Percentiles rank a stretch among this genome's conserved stretches.
These are phyloP conservation scores for Orbilia javanica DNA, from an alignment of 2,329 filamentous ascomycete species.

Conservation along the genomic window DNA sequence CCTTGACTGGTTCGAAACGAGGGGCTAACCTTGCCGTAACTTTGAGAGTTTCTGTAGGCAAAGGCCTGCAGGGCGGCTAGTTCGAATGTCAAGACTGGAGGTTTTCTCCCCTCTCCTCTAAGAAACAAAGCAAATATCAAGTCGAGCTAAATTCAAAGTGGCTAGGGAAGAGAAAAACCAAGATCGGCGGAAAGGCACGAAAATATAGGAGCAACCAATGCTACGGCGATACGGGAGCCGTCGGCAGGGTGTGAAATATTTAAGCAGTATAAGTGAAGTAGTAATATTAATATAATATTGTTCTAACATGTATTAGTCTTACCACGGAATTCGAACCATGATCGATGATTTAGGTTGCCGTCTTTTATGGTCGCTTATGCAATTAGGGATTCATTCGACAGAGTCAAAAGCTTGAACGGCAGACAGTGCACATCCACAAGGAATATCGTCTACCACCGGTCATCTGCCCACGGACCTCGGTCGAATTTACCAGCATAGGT, in stretches of 20 bases:
- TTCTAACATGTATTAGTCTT: slow-evolving; percentile 53
- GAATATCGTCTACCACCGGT: background rate
- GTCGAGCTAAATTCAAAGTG: background rate
- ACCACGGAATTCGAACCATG: slow-evolving; percentile 34
- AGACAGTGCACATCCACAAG: slow-evolving; percentile 3
- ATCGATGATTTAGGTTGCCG: slow-evolving; percentile 44
- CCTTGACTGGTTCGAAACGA: slow-evolving; percentile 47
- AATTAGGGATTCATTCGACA: slow-evolving; percentile 4
- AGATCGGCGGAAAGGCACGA: background rate
- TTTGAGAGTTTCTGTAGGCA: slow-evolving; percentile 23
- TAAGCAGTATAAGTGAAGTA: slow-evolving; percentile 57
- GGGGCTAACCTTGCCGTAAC: slow-evolving; percentile 42
- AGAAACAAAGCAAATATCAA: slow-evolving; percentile 7
- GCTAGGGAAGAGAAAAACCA: background rate
- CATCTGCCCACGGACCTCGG: slow-evolving; percentile 3
- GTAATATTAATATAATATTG: slow-evolving; percentile 56
- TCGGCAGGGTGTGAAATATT: slow-evolving; percentile 23
- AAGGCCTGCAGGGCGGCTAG: slow-evolving; percentile 28
- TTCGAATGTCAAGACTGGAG: background rate
- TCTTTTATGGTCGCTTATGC: slow-evolving; percentile 55
- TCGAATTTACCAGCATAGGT: background rate
- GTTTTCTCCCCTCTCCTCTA: background rate
- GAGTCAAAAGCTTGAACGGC: background rate
- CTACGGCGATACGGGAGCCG: too few species aligned
- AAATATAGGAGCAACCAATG: too few species aligned